Evolutionary conservation across 2,329 filamentous ascomycete species (phyloP).

Genomic region (Clarireedia paspali): DNA sequence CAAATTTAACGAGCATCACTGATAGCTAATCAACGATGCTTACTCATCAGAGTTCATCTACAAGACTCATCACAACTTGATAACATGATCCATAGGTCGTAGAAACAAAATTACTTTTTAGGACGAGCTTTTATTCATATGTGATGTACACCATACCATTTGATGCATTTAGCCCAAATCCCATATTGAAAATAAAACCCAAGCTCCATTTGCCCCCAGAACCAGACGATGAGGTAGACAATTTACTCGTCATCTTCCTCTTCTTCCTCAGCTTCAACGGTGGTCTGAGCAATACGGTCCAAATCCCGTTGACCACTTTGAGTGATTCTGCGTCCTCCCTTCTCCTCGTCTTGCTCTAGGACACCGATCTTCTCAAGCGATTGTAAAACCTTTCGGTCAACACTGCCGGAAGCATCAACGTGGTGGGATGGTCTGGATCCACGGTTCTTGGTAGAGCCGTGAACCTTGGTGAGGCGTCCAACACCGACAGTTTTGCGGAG

Average conservation of each 20-base stretch:
- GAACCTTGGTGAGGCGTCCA: constrained; percentile 91
- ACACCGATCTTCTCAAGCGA: constrained; percentile 99
- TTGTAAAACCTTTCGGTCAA: constrained; percentile 97
- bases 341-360: constrained; percentile 94
- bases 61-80: too few species aligned
- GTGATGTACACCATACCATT: constrained; percentile 3
- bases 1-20: too few species aligned
- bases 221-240: constrained; percentile 5
- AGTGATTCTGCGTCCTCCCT: constrained; percentile 97
- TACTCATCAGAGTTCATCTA: too few species aligned
- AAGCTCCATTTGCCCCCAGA: constrained; percentile 13
- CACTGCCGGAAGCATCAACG: constrained; percentile 88
- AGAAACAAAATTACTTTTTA: constrained; percentile 6
- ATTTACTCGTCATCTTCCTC: constrained; percentile 58
- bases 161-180: constrained; percentile 20
- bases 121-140: constrained; percentile 9
- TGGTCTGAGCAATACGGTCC: constrained; percentile 87
- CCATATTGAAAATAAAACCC: constrained; percentile 13
- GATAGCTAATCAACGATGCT: too few species aligned
- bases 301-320: constrained; percentile 98
- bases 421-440: constrained; percentile 86
- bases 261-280: constrained; percentile 63
- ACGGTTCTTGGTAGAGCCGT: constrained; percentile 96
- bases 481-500: constrained; percentile 99
- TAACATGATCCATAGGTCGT: too few species aligned